Evolutionary conservation across 1,284 basidiomycete species (phyloP).

Genomic region (Trametes versicolor): DNA sequence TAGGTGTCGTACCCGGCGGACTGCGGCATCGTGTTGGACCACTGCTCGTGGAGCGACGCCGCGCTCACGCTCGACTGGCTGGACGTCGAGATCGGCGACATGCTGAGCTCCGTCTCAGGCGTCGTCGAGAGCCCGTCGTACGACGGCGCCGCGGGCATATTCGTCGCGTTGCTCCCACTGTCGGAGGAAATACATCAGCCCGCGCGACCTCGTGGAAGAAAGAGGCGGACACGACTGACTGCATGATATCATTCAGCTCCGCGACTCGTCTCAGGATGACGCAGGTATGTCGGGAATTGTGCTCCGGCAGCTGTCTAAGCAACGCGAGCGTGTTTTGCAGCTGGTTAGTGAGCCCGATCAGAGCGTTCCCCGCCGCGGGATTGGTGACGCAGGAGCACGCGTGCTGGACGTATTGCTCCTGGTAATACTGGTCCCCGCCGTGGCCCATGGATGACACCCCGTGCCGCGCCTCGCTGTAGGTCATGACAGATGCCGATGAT

Average conservation of each 20-base stretch:
- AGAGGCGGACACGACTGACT: conserved; percentile 52
- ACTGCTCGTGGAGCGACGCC: conserved; percentile 48
- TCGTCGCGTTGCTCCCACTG: conserved; percentile 57
- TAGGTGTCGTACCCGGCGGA: conserved; percentile 72
- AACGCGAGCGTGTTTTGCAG: conserved; percentile 65
- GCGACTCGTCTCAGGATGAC: conserved; percentile 65
- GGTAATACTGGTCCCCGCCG: conserved; percentile 39
- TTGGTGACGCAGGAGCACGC: conserved; percentile 72
- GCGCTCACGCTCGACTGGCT: conserved; percentile 54
- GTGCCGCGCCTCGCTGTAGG: conserved; percentile 40
- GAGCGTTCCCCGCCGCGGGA: conserved; percentile 64
- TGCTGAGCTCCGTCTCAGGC: conserved; percentile 68
- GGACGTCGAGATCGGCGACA: conserved; percentile 74
- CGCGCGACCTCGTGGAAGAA: conserved; percentile 11
- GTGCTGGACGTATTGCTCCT: conserved; percentile 44
- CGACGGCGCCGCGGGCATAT: conserved; percentile 48
- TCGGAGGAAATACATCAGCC: conserved; percentile 27
- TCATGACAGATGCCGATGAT: conserved; percentile 47
- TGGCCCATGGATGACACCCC: conserved; percentile 29
- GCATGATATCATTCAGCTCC: conserved; percentile 70
- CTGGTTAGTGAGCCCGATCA: conserved; percentile 70
- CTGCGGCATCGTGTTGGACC: conserved; percentile 59
- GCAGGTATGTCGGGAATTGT: conserved; percentile 61
- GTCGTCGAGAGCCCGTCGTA: conserved; percentile 59
- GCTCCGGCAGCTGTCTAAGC: conserved; percentile 69